Evolutionary conservation across 2,329 filamentous ascomycete species (phyloP), one percentile per base, ranked within the genome.

Genomic region (Coniochaeta sp.): DNA sequence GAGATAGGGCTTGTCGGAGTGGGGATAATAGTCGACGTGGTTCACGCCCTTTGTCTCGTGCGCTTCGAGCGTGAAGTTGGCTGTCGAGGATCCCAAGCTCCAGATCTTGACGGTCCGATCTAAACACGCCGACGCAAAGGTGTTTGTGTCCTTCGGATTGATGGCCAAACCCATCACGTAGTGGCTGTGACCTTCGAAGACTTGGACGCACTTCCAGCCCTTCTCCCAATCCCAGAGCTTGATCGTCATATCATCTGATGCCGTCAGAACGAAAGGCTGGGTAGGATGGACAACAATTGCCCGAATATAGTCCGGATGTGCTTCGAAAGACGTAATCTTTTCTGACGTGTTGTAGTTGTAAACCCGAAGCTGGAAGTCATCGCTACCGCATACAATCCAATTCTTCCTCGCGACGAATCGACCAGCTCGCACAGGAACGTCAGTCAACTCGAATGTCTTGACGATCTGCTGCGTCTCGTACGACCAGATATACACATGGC

Each of bases 331-430:
- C 59, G 92, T 93, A 70, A 98, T 95, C 84, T 97, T 98, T 78
- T 99, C 95, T 62, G 91, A 96, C 59, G 95, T 99, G 79, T 99
- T 98, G 84, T 98, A 99, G 80, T 99, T 98, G 84, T 96, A 96
- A 65, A 96, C 90, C 68, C 93, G 89, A 59, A 87, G 75, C 72
- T 87, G 83, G 79, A 96, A 99, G 78, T 96, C 91, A 78, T 96
- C 91, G 67, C 89, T 93, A 71, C 95, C 95, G 77, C 91, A 95
- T 59, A 96, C 91, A 68, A 96, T 96, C 95, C 95, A 99, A 77
- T 98, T 99, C 87, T 99, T 99, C 69, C 95, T 86, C 67, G 95
- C 91, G 71, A 99, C 87, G 76, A 99, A 99, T 68, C 95, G 90
- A 71, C 95, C 95, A 64, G 95, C 95, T 75, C 95, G 90, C 61